Base-by-base conservation (phyloP, 306 rosid genomes). In the Arachis hypogaea region DNA sequence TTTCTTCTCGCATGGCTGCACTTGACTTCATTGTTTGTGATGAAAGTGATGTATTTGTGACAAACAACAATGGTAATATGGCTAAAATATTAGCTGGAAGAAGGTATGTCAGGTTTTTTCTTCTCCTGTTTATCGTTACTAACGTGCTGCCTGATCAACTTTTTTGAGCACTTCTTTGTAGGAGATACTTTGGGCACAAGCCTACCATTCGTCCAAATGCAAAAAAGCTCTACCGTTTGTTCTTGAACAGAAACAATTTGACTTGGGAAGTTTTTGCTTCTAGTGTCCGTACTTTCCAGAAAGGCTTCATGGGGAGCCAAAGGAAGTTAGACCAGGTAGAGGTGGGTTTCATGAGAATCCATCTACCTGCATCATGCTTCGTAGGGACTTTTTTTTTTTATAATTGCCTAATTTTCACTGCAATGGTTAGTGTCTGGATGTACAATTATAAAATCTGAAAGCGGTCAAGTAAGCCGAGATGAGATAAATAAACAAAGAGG, bases 1-100 rank as follows among this genome's bases (percentile, higher is more conserved):
- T 85, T 88, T 95, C 99, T 81, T 90, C 99, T 85, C 99, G 99
- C 72, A 92, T 95, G 99, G 99, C 99, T 82, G 99, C 99, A 10
- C 96, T 95, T 38, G 99, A 95, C 78, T 95, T 95, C 75, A 79
- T 88, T 62, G 99, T 88, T 55, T 95, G 99, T 44, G 99, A 92
- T 76, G 97, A 87, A 85, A 92, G 99, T 30, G 98, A 95, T 77
- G 97, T 95, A 49, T 95, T 95, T 88, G 99, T 92, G 60, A 95
- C 99, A 59, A 95, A 95, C 82, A 95, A 95, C 84, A 95, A 95
- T 72, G 99, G 99, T 33, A 95, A 95, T 78, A 95, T 95, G 99
- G 99, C 99, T 66, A 90, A 77, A 85, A 95, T 95, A 77, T 75
- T 95, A 81, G 99, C 99, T 5, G 99, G 98, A 52, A 81, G 98